Evolutionary conservation across 2,329 filamentous ascomycete species (phyloP).

Genomic region (Claviceps monticola): DNA sequence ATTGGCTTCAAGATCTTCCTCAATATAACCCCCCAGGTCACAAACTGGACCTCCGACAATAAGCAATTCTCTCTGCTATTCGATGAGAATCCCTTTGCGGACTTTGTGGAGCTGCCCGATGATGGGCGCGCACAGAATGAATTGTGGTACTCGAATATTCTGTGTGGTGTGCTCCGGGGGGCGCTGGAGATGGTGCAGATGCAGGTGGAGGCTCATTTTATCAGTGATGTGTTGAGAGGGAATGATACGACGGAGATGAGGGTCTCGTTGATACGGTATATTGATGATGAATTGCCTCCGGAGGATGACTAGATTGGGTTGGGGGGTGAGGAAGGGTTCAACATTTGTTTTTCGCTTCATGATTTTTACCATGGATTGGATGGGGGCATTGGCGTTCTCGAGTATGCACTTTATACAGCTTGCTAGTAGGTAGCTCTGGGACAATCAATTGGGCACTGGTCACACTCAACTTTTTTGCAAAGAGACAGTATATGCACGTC

Average conservation of each 20-base stretch:
- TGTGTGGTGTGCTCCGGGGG: conserved; percentile 83
- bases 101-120: conserved; percentile 95
- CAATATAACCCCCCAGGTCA: conserved; percentile 85
- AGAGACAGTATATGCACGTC: too few species aligned
- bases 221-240: conserved; percentile 81
- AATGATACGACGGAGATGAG: conserved; percentile 97
- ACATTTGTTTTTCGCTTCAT: not conserved
- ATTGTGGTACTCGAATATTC: conserved; percentile 95
- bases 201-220: conserved; percentile 95
- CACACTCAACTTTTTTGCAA: too few species aligned
- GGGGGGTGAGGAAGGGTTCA: not conserved
- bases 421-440: too few species aligned
- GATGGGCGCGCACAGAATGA: conserved; percentile 93
- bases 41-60: conserved; percentile 91
- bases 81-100: conserved; percentile 90
- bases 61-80: conserved; percentile 95
- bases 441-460: too few species aligned
- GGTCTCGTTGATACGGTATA: conserved; percentile 80
- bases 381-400: not conserved
- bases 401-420: too few species aligned
- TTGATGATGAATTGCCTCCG: conserved; percentile 92
- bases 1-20: conserved; percentile 97
- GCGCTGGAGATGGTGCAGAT: conserved; percentile 98
- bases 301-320: conserved; percentile 63
- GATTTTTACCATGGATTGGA: not conserved